These are phyloP conservation scores for Marsdenia floribunda DNA, from an alignment of 257 asterid genomes.

Conservation along the genomic window DNA sequence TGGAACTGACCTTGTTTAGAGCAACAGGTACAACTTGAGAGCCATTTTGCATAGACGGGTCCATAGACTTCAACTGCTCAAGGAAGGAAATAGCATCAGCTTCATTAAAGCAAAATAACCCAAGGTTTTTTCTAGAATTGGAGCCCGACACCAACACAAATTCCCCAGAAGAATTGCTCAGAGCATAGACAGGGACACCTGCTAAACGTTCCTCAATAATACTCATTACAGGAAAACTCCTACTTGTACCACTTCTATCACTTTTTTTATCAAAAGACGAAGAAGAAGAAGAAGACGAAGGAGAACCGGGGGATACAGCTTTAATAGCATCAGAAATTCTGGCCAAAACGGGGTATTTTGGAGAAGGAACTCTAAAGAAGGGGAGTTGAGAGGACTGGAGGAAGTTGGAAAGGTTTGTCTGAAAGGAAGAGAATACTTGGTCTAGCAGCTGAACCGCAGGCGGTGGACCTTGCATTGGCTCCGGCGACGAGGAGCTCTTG, in stretches of 20 bases:
- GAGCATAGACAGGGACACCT: constrained; percentile 86
- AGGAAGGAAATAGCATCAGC: constrained; percentile 71
- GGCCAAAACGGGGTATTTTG: constrained; percentile 37
- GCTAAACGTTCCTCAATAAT: constrained; percentile 72
- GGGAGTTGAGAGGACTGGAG: too few species aligned
- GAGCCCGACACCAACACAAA: constrained; percentile 71
- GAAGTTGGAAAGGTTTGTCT: constrained; percentile 52
- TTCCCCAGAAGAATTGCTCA: constrained; percentile 62
- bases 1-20: constrained; percentile 57
- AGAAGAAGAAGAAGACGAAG: too few species aligned
- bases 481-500: constrained; percentile 24
- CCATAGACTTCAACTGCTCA: constrained; percentile 61
- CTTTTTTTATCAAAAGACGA: too few species aligned
- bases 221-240: constrained; percentile 33
- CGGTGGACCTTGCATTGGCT: constrained; percentile 24
- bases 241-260: too few species aligned
- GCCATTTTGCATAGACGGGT: constrained; percentile 53
- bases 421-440: constrained; percentile 55
- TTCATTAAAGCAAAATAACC: constrained; percentile 74
- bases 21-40: constrained; percentile 79
- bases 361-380: too few species aligned
- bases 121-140: constrained; percentile 49
- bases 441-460: constrained; percentile 48
- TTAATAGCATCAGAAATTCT: too few species aligned
- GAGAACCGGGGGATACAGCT: too few species aligned